A percentile compares a stretch with the other conserved stretches of the same genome.
These are phyloP conservation scores for Glycine soja DNA, from an alignment of 306 rosid species.

Conservation along the genomic window DNA sequence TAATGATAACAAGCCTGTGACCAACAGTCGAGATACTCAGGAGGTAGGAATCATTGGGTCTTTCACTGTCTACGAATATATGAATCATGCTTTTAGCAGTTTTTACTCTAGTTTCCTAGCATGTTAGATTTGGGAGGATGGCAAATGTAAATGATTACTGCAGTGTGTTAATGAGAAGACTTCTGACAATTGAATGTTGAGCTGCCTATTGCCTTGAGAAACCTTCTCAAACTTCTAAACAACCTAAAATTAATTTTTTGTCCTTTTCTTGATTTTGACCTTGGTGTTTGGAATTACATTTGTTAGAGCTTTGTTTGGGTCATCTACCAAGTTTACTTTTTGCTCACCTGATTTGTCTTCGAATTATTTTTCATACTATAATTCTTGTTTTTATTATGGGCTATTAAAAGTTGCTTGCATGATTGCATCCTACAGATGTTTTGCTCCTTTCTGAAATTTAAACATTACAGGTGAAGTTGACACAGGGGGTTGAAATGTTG, in stretches of 20 bases:
- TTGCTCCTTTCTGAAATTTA: slow-evolving; percentile 32
- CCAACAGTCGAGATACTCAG: slow-evolving; percentile 93
- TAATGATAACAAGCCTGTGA: slow-evolving; percentile 93
- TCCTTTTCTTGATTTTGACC: background rate
- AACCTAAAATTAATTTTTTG: background rate
- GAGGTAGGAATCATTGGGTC: slow-evolving; percentile 64
- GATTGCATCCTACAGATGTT: slow-evolving; percentile 20
- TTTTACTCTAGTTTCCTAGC: slow-evolving; percentile 4
- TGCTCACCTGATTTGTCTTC: background rate
- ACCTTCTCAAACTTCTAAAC: slow-evolving; percentile 18
- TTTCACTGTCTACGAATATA: slow-evolving; percentile 7
- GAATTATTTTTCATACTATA: too few relatives aligned
- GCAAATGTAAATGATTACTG: slow-evolving; percentile 7
- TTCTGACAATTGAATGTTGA: slow-evolving; percentile 17
- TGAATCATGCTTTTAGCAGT: slow-evolving; percentile 3
- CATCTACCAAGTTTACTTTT: too few relatives aligned
- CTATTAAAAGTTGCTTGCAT: background rate
- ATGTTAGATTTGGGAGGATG: slow-evolving; percentile 17
- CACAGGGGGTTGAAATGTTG: slow-evolving; percentile 81
- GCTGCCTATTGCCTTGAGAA: slow-evolving; percentile 39
- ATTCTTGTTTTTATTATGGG: background rate
- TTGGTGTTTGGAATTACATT: slow-evolving; percentile 31
- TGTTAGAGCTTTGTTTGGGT: background rate
- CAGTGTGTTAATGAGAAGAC: slow-evolving; percentile 12
- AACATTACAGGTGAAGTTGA: slow-evolving; percentile 71